Conservation (phyloP, 1,284 basidiomycete species). For the Austroboletus olivaceoglutinosus region DNA sequence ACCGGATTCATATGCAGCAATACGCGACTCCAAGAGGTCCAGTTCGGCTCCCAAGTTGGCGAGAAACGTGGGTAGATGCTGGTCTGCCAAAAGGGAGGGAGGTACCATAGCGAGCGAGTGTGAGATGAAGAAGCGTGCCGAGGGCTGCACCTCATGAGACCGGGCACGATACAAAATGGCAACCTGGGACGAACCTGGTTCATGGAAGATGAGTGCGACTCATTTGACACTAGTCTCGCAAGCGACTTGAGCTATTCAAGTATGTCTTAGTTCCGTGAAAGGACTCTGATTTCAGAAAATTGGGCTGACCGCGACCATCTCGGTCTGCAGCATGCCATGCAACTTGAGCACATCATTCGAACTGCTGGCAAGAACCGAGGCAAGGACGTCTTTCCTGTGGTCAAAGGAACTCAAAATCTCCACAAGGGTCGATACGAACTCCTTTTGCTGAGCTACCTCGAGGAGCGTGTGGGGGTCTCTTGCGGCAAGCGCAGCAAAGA, state of each 20-base stretch:
- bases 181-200: conserved; percentile 38
- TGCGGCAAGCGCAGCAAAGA: conserved; percentile 59
- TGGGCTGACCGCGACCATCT: conserved; percentile 23
- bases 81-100: conserved; percentile 31
- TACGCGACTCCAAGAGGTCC: conserved; percentile 36
- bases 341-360: conserved; percentile 47
- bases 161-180: conserved; percentile 2
- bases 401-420: conserved; percentile 38
- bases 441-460: conserved; percentile 47
- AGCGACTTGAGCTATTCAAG: conserved; percentile 43
- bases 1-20: conserved; percentile 43
- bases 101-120: conserved; percentile 41
- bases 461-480: conserved; percentile 51
- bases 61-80: conserved; percentile 39
- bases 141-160: conserved; percentile 42
- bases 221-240: conserved; percentile 45
- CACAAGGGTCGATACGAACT: conserved; percentile 45
- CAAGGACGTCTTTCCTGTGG: conserved; percentile 46
- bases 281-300: background rate
- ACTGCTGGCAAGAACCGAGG: conserved; percentile 12
- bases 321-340: conserved; percentile 38
- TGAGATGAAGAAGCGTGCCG: conserved; percentile 53
- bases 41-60: conserved; percentile 41
- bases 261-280: conserved; percentile 5
- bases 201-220: conserved; percentile 39